Evolutionary conservation across 306 rosid species (phyloP).

Genomic region (Datisca glomerata): DNA sequence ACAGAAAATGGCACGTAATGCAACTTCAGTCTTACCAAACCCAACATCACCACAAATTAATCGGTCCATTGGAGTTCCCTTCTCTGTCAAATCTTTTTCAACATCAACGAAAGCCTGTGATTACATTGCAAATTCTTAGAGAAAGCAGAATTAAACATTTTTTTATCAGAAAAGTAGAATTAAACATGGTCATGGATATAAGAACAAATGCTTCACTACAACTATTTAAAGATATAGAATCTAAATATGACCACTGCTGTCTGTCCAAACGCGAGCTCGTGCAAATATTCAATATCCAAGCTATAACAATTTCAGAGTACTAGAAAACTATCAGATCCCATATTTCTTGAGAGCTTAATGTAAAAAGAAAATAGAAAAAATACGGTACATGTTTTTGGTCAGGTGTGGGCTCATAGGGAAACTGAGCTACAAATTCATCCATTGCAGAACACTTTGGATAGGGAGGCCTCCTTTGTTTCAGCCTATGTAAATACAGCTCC

Average conservation of each 20-base stretch:
- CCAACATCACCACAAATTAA: conserved; percentile 97
- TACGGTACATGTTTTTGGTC: conserved; percentile 65
- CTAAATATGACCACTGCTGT: no score
- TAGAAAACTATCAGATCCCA: no score
- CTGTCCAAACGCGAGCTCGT: no score
- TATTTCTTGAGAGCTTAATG: no score
- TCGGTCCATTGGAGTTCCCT: conserved; percentile 94
- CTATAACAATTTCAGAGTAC: no score
- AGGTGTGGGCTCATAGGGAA: conserved; percentile 70
- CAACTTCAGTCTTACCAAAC: conserved; percentile 97
- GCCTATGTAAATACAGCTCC: conserved; percentile 86
- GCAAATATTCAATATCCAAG: no score
- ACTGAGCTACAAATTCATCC: conserved; percentile 50
- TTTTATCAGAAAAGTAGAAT: background rate
- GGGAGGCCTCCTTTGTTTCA: conserved; percentile 76
- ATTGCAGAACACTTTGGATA: conserved; percentile 39
- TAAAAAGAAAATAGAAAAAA: no score
- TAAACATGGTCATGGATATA: background rate
- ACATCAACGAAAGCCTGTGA: conserved; percentile 85
- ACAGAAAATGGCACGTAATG: conserved; percentile 80
- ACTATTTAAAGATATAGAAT: no score
- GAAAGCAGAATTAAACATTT: background rate
- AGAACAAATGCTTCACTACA: no score
- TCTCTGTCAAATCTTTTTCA: conserved; percentile 66
- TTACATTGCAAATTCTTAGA: conserved; percentile 9